Conservation (phyloP, 2,329 filamentous ascomycete genomes). For the Tolypocladium tropicale region DNA sequence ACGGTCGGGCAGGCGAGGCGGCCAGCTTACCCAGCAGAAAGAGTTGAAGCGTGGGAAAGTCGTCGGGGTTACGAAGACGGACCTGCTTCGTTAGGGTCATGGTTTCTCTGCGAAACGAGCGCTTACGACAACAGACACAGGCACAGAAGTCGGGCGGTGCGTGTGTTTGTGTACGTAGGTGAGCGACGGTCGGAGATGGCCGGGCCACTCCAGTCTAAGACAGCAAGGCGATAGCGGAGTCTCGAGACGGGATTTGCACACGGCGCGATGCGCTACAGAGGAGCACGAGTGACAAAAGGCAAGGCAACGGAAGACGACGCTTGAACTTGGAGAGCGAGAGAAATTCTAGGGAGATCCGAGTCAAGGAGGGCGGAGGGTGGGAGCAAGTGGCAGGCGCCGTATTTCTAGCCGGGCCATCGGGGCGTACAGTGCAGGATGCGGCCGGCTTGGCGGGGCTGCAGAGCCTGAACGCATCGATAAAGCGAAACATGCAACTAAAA, state of each 20-base stretch:
- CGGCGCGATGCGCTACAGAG: neutral
- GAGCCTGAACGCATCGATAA: slow-evolving; percentile 3
- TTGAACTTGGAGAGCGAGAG: neutral
- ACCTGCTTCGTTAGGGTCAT: slow-evolving; percentile 43
- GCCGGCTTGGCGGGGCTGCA: neutral
- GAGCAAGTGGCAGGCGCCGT: neutral
- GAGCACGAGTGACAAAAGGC: neutral
- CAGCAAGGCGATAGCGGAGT: neutral
- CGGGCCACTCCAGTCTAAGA: neutral
- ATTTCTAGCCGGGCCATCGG: slow-evolving; percentile 10
- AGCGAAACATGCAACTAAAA: slow-evolving; percentile 1
- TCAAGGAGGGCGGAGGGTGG: neutral
- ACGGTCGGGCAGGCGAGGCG: neutral
- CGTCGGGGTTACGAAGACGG: slow-evolving; percentile 51
- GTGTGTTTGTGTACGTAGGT: slow-evolving; percentile 11
- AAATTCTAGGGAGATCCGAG: neutral
- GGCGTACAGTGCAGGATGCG: neutral
- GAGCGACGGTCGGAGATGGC: neutral
- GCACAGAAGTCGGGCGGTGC: slow-evolving; percentile 14
- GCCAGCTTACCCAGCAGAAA: slow-evolving; percentile 64
- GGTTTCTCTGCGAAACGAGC: slow-evolving; percentile 27
- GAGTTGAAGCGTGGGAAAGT: slow-evolving; percentile 73
- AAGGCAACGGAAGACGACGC: neutral
- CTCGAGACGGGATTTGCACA: neutral
- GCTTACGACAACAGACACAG: slow-evolving; percentile 35